These are phyloP conservation scores for Globisporangium heterothallicum DNA, from an alignment of 352 stramenopile species.

Conservation along the genomic window DNA sequence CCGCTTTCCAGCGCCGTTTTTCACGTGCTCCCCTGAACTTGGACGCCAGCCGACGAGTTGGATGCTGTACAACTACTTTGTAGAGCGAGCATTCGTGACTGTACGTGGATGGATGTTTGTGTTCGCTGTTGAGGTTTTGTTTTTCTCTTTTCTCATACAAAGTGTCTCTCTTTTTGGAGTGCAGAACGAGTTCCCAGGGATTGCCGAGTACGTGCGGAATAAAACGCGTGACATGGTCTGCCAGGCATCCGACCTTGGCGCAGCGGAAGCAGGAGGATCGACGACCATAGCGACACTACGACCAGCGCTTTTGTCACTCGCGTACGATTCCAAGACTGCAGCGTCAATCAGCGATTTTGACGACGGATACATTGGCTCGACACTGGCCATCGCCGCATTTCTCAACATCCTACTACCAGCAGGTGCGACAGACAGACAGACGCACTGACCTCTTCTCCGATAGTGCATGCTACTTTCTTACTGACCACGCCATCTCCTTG, in stretches of 20 bases:
- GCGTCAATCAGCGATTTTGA: conserved; percentile 31
- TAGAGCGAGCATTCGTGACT: conserved; percentile 59
- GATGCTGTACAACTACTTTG: conserved; percentile 74
- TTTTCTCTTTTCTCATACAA: no score
- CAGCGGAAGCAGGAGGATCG: no score
- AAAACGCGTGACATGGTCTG: conserved; percentile 71
- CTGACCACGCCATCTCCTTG: no score
- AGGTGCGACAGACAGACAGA: conserved; percentile 35
- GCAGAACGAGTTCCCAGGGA: conserved; percentile 70
- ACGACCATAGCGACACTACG: no score
- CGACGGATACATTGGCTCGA: conserved; percentile 51
- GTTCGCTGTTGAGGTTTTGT: not conserved
- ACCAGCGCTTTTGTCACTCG: conserved; percentile 26
- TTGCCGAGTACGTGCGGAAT: conserved; percentile 71
- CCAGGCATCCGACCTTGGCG: conserved; percentile 14
- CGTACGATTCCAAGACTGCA: conserved; percentile 41
- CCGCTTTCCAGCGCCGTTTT: conserved; percentile 53
- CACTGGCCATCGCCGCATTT: conserved; percentile 49
- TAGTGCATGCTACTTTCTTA: not conserved
- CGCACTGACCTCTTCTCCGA: no score
- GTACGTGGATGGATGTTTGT: conserved; percentile 32
- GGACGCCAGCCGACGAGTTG: conserved; percentile 20
- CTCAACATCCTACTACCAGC: conserved; percentile 73
- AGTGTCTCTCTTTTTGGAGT: no score
- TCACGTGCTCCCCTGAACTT: conserved; percentile 31